These are phyloP conservation scores for Grosmannia serpens DNA, from an alignment of 2,329 filamentous ascomycete genomes.

Conservation along the genomic window DNA sequence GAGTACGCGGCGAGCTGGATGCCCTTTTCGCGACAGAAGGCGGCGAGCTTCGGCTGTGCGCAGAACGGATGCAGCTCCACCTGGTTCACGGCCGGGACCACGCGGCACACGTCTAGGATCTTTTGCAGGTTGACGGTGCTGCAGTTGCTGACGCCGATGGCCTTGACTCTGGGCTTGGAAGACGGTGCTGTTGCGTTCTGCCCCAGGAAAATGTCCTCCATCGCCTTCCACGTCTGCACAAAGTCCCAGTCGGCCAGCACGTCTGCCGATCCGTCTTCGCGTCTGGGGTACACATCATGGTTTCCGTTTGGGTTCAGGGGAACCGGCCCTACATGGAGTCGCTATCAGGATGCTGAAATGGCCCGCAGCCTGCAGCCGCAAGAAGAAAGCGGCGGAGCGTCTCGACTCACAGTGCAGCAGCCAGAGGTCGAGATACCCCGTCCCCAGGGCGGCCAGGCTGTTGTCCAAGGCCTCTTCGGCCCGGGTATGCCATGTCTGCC, in stretches of 20 bases:
- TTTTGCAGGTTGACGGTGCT: not conserved
- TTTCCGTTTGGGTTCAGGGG: not conserved
- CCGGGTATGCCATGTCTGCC: not conserved
- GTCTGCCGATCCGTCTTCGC: not conserved
- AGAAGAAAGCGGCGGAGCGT: too few species aligned
- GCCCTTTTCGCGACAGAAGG: not conserved
- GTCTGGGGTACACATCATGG: not conserved
- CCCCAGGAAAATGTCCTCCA: not conserved
- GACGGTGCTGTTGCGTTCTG: not conserved
- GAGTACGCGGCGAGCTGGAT: not conserved
- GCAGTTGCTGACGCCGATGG: not conserved
- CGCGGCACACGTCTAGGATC: not conserved
- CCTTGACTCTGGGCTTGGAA: not conserved
- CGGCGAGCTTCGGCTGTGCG: not conserved
- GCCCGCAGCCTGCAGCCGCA: not conserved
- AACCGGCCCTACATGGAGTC: not conserved
- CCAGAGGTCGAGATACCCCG: not conserved
- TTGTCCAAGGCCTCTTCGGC: not conserved
- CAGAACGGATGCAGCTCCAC: not conserved
- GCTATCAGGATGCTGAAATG: not conserved
- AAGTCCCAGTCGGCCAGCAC: not conserved
- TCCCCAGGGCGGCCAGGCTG: not conserved
- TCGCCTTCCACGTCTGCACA: not conserved
- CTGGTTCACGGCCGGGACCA: not conserved
- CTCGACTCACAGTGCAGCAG: not conserved